phyloP scores from a whole-genome alignment of 2,329 filamentous ascomycete species.

The Metarhizium album region DNA sequence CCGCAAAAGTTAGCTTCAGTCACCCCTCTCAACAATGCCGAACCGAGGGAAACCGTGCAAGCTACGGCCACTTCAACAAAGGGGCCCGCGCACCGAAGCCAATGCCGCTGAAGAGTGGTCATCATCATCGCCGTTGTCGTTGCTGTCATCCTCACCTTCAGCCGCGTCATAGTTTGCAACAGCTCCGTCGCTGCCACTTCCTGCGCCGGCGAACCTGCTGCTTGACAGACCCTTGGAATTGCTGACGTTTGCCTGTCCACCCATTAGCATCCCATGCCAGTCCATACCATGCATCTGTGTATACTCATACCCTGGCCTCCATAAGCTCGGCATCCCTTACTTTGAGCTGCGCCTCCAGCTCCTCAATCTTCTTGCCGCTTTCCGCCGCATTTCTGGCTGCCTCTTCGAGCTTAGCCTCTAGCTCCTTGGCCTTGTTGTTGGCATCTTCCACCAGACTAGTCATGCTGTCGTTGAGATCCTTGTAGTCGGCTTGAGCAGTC shows the following conservation, averaged over 20 bases:
- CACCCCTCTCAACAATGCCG: background rate
- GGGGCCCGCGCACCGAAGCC: slow-evolving; percentile 53
- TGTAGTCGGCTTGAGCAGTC: slow-evolving; percentile 48
- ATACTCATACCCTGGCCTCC: slow-evolving; percentile 41
- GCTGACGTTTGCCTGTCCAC: slow-evolving; percentile 32
- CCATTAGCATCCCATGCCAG: background rate
- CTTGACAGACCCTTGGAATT: slow-evolving; percentile 41
- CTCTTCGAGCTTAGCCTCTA: slow-evolving; percentile 38
- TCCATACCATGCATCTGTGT: background rate
- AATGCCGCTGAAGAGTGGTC: slow-evolving; percentile 55
- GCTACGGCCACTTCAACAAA: slow-evolving; percentile 29
- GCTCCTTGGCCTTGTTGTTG: slow-evolving; percentile 40
- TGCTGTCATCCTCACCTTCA: slow-evolving; percentile 48
- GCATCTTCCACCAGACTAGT: slow-evolving; percentile 50
- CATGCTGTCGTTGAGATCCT: slow-evolving; percentile 53
- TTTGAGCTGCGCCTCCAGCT: slow-evolving; percentile 45
- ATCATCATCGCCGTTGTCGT: slow-evolving; percentile 45
- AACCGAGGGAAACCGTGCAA: slow-evolving; percentile 12
- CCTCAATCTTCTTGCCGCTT: slow-evolving; percentile 34
- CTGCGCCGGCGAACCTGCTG: slow-evolving; percentile 40
- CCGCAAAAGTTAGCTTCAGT: slow-evolving; percentile 9
- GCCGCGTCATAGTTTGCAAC: slow-evolving; percentile 27
- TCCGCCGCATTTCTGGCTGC: slow-evolving; percentile 35
- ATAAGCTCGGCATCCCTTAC: slow-evolving; percentile 54
- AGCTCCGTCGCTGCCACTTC: slow-evolving; percentile 23